Percentiles rank a stretch among this genome's conserved stretches.
Evolutionary conservation across 768 basidiomycete species (phyloP).

Genomic region (Mycena albidolilacea): DNA sequence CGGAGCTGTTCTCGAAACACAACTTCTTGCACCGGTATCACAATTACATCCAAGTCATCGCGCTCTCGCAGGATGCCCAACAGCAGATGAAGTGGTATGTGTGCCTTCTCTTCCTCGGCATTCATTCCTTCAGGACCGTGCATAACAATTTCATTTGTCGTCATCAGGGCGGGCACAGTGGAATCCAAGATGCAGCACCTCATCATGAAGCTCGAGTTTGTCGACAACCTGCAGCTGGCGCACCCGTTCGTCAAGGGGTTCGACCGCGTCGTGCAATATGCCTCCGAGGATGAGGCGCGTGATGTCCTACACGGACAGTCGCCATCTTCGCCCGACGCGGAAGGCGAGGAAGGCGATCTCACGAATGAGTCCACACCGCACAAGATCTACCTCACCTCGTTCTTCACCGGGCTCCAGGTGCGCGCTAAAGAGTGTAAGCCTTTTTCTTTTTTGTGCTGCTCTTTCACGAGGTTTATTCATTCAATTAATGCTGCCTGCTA

Average conservation of each 20-base stretch:
- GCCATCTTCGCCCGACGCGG: constrained; percentile 2
- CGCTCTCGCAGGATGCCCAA: constrained; percentile 85
- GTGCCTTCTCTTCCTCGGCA: constrained; percentile 38
- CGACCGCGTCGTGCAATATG: constrained; percentile 86
- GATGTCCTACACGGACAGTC: constrained; percentile 87
- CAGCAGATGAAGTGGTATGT: constrained; percentile 94
- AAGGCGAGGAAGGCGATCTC: constrained; percentile 80
- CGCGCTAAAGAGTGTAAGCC: constrained; percentile 88
- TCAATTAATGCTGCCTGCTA: neutral
- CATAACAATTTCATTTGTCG: neutral
- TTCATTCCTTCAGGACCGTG: neutral
- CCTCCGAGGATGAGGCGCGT: constrained; percentile 88
- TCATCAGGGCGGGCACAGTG: constrained; percentile 84
- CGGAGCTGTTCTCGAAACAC: constrained; percentile 92
- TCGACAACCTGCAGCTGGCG: constrained; percentile 90
- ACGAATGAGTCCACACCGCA: constrained; percentile 72
- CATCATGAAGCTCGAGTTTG: constrained; percentile 97
- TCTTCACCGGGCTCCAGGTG: constrained; percentile 96
- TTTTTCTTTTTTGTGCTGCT: too few relatives aligned
- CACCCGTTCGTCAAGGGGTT: constrained; percentile 97
- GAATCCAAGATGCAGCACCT: constrained; percentile 96
- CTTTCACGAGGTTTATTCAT: neutral
- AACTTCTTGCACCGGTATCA: constrained; percentile 98
- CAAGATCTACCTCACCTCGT: constrained; percentile 92
- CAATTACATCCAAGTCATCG: constrained; percentile 95